These are phyloP conservation scores for Microglena sp. DNA, from an alignment of 139 green algal species.

Conservation along the genomic window DNA sequence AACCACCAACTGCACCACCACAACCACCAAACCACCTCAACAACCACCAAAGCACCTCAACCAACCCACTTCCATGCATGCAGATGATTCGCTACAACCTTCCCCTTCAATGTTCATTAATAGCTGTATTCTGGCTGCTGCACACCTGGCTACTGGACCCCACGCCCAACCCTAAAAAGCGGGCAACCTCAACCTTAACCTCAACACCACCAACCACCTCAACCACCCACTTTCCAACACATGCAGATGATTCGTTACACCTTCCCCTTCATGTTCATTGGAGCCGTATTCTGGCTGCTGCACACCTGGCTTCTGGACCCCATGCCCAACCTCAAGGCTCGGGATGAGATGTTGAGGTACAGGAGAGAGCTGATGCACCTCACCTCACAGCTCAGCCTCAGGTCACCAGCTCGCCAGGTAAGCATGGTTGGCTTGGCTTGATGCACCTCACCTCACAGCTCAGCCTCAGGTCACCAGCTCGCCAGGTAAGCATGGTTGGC, in stretches of 20 bases:
- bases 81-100: no score
- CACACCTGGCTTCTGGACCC: conserved; percentile 50
- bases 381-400: conserved; percentile 45
- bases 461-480: conserved; percentile 43
- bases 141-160: background rate
- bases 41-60: no score
- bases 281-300: conserved; percentile 42
- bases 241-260: conserved; percentile 36
- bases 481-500: conserved; percentile 1
- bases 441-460: conserved; percentile 28
- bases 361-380: conserved; percentile 44
- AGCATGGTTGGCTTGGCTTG: background rate
- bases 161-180: background rate
- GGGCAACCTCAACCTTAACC: background rate
- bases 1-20: no score
- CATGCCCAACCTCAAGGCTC: conserved; percentile 37
- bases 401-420: conserved; percentile 39
- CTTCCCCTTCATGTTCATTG: conserved; percentile 43
- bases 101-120: no score
- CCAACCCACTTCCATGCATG: no score
- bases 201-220: background rate
- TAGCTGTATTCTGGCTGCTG: no score
- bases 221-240: background rate
- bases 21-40: no score
- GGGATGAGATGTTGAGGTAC: conserved; percentile 36